These are phyloP conservation scores for Exserohilum rostratum DNA, from an alignment of 2,329 filamentous ascomycete species.

Conservation along the genomic window DNA sequence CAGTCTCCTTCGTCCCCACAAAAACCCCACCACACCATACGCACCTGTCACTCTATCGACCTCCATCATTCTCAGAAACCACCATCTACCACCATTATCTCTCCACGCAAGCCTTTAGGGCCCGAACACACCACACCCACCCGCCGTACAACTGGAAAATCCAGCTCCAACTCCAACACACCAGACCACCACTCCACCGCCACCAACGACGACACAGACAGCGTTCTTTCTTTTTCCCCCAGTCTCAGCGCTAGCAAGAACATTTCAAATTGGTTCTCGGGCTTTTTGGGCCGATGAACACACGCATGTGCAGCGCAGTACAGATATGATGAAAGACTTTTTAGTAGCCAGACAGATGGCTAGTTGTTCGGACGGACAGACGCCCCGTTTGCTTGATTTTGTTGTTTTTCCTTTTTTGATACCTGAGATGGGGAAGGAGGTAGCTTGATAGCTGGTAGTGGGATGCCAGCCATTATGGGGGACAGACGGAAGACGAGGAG, in stretches of 20 bases:
- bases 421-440: too few relatives aligned
- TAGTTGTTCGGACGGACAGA: too few relatives aligned
- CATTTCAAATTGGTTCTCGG: slow-evolving; percentile 42
- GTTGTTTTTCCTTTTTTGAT: too few relatives aligned
- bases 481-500: too few relatives aligned
- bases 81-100: background rate
- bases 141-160: slow-evolving; percentile 14
- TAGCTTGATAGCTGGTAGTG: too few relatives aligned
- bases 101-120: background rate
- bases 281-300: slow-evolving; percentile 28
- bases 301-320: too few relatives aligned
- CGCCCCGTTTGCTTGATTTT: too few relatives aligned
- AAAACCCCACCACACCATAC: background rate
- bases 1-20: background rate
- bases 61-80: too few relatives aligned
- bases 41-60: too few relatives aligned
- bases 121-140: background rate
- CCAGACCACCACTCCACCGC: background rate
- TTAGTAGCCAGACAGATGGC: too few relatives aligned
- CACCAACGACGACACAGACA: slow-evolving; percentile 26
- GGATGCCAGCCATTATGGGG: too few relatives aligned
- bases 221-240: slow-evolving; percentile 31
- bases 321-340: too few relatives aligned
- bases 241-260: slow-evolving; percentile 34
- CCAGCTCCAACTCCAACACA: slow-evolving; percentile 2